Conservation (phyloP, 2,329 filamentous ascomycete species). For the Fusarium globosum region DNA sequence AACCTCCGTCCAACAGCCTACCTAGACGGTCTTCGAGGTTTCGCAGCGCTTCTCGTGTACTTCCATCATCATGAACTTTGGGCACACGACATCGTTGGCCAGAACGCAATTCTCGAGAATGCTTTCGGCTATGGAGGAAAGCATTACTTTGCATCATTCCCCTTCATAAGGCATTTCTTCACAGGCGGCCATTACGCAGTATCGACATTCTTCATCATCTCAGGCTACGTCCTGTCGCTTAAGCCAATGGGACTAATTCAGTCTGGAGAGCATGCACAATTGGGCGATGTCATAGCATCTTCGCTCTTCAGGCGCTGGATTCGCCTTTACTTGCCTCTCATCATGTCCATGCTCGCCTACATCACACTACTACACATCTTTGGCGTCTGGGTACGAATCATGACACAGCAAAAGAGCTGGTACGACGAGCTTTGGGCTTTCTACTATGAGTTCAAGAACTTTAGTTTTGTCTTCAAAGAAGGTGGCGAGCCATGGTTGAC, state of each 20-base stretch:
- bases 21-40: constrained; percentile 71
- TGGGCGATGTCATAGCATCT: constrained; percentile 59
- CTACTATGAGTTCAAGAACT: constrained; percentile 72
- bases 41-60: constrained; percentile 75
- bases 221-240: constrained; percentile 66
- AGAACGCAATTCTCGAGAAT: constrained; percentile 60
- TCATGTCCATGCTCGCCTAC: constrained; percentile 65
- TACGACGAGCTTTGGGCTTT: constrained; percentile 61
- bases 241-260: constrained; percentile 61
- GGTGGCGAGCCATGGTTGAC: constrained; percentile 64
- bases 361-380: constrained; percentile 63
- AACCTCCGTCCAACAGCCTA: constrained; percentile 65
- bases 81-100: constrained; percentile 58
- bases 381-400: constrained; percentile 56
- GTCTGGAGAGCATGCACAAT: constrained; percentile 53
- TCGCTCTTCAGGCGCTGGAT: constrained; percentile 62
- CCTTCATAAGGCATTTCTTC: constrained; percentile 69
- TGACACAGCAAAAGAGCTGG: constrained; percentile 54
- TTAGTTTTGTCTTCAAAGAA: constrained; percentile 72
- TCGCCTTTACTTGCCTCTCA: constrained; percentile 62
- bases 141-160: constrained; percentile 64
- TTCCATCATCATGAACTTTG: constrained; percentile 70
- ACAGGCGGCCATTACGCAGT: constrained; percentile 71
- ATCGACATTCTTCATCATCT: constrained; percentile 67
- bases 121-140: constrained; percentile 62